Evolutionary conservation across 306 rosid species (phyloP).

Genomic region (Gleditsia sinensis): DNA sequence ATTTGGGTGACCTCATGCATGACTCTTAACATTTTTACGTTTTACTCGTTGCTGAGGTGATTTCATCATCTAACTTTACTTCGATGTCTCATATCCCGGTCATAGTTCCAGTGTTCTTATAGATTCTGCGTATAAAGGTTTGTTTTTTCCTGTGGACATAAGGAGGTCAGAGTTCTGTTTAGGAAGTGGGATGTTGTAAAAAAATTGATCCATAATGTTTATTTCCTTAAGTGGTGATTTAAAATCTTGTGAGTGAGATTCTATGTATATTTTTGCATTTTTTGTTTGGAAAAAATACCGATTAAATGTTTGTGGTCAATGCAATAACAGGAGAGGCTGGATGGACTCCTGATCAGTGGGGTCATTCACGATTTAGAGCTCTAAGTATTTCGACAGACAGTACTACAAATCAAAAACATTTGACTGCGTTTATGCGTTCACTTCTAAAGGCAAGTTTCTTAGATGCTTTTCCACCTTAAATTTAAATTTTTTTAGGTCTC

Average conservation of each 20-base stretch:
- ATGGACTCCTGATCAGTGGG: constrained; percentile 96
- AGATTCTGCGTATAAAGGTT: background rate
- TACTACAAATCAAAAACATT: constrained; percentile 65
- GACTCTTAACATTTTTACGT: background rate
- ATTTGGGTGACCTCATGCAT: background rate
- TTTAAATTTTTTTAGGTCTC: background rate
- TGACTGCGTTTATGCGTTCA: constrained; percentile 77
- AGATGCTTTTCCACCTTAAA: constrained; percentile 16
- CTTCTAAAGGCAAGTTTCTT: constrained; percentile 74
- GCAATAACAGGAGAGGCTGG: constrained; percentile 86
- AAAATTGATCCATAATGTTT: background rate
- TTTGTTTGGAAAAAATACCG: constrained; percentile 24
- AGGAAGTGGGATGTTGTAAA: constrained; percentile 2
- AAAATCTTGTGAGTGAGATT: constrained; percentile 10
- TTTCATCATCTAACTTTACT: background rate
- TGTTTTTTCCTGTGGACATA: background rate
- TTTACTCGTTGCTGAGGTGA: background rate
- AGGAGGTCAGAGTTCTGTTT: background rate
- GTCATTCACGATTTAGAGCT: constrained; percentile 73
- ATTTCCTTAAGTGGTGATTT: background rate
- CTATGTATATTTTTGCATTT: background rate
- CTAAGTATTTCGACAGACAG: constrained; percentile 58
- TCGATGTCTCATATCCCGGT: background rate
- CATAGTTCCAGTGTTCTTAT: background rate
- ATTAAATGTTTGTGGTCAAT: constrained; percentile 37